phyloP scores from a whole-genome alignment of 108 stramenopile species.

The Discostella stelligeroides region DNA sequence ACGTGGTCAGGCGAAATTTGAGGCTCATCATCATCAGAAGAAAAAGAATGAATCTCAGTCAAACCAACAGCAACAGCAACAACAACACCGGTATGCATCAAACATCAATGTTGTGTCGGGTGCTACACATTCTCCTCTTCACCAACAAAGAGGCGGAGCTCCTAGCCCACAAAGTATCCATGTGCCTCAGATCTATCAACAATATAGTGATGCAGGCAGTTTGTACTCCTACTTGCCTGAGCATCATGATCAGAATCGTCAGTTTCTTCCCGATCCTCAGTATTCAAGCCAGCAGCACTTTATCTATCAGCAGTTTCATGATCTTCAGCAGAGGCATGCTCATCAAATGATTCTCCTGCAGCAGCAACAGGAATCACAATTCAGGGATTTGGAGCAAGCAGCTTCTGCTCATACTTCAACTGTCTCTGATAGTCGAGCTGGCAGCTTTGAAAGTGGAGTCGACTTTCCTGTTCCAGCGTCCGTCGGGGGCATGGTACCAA shows the following conservation, averaged over 20 bases:
- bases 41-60: slow-evolving; percentile 14
- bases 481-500: not conserved
- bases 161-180: slow-evolving; percentile 10
- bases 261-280: slow-evolving; percentile 16
- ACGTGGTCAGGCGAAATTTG: slow-evolving; percentile 12
- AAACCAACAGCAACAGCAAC: slow-evolving; percentile 18
- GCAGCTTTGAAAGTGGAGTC: slow-evolving; percentile 8
- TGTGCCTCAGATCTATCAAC: slow-evolving; percentile 17
- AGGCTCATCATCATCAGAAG: slow-evolving; percentile 7
- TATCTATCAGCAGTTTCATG: slow-evolving; percentile 57
- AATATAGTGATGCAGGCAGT: slow-evolving; percentile 31
- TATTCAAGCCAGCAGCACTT: slow-evolving; percentile 39
- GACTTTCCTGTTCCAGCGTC: slow-evolving; percentile 14
- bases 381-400: slow-evolving; percentile 15
- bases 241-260: slow-evolving; percentile 18
- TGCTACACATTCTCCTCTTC: not conserved
- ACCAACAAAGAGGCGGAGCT: slow-evolving; percentile 9
- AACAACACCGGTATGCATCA: slow-evolving; percentile 17
- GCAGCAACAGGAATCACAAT: slow-evolving; percentile 46
- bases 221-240: slow-evolving; percentile 30
- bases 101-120: not conserved
- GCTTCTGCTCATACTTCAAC: slow-evolving; percentile 10
- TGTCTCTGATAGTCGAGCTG: slow-evolving; percentile 14
- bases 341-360: slow-evolving; percentile 53
- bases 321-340: slow-evolving; percentile 58